phyloP scores from a whole-genome alignment of 192 early-diverging fungal genomes.

The Chytriomyces hyalinus region DNA sequence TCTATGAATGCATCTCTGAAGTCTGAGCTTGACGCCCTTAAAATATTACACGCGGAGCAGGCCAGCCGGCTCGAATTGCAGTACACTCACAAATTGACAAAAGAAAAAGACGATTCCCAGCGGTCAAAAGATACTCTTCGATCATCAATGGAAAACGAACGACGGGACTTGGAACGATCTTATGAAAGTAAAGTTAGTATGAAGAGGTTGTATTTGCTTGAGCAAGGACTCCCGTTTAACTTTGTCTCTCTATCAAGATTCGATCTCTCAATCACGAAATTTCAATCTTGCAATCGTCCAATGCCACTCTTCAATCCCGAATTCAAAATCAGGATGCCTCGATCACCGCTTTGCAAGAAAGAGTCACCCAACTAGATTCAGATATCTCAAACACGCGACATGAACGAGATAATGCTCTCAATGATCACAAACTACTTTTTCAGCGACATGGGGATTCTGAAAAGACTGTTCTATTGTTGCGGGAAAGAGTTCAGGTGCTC shows the following conservation, averaged over 20 bases:
- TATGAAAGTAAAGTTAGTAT: constrained; percentile 45
- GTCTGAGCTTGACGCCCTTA: constrained; percentile 40
- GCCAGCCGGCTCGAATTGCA: constrained; percentile 35
- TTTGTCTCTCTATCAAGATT: neutral
- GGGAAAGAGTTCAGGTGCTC: neutral
- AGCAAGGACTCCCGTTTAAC: no score
- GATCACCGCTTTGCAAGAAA: constrained; percentile 4
- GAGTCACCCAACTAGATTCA: constrained; percentile 23
- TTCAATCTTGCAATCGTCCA: constrained; percentile 35
- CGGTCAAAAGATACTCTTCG: constrained; percentile 37
- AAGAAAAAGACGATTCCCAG: constrained; percentile 39
- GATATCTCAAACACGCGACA: constrained; percentile 21
- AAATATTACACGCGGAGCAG: constrained; percentile 43
- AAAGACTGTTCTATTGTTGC: constrained; percentile 5
- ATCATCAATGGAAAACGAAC: constrained; percentile 32
- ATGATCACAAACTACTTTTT: constrained; percentile 14
- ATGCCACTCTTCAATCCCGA: constrained; percentile 43
- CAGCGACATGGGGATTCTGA: constrained; percentile 38
- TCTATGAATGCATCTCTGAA: neutral
- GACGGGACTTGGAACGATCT: constrained; percentile 14
- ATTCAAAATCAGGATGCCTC: constrained; percentile 38
- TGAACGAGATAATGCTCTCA: constrained; percentile 32
- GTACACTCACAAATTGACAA: constrained; percentile 43
- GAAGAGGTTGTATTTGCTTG: neutral
- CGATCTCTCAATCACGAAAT: constrained; percentile 30